Evolutionary conservation across 495 filamentous ascomycete genomes (phyloP).

Genomic region (Daldinia caldariorum): DNA sequence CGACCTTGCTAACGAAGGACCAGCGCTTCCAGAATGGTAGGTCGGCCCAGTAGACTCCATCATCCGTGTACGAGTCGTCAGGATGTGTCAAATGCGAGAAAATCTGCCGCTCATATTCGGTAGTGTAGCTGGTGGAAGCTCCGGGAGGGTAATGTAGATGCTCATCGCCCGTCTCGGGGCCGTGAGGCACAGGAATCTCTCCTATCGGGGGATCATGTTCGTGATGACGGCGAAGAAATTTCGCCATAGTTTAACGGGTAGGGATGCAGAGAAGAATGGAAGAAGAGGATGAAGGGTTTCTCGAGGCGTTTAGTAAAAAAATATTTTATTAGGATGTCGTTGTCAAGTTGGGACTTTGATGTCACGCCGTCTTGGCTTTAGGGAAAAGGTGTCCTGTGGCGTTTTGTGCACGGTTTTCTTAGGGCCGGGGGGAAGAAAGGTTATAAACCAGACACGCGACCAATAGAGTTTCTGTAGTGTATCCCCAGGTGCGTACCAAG

Average conservation of each 20-base stretch:
- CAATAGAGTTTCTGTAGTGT: constrained; percentile 3
- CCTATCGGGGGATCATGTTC: constrained; percentile 56
- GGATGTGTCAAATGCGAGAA: constrained; percentile 80
- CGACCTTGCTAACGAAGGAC: constrained; percentile 74
- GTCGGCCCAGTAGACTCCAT: constrained; percentile 93
- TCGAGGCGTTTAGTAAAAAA: constrained; percentile 19
- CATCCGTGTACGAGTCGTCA: constrained; percentile 79
- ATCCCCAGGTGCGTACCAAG: constrained; percentile 7
- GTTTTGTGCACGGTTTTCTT: constrained; percentile 3
- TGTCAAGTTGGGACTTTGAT: constrained; percentile 10
- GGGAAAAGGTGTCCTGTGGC: background rate
- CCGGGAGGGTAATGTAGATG: constrained; percentile 52
- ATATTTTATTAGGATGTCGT: constrained; percentile 22
- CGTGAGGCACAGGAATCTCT: constrained; percentile 60
- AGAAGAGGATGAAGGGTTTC: background rate
- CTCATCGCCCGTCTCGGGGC: constrained; percentile 57
- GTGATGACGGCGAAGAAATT: constrained; percentile 50
- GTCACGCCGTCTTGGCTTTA: constrained; percentile 30
- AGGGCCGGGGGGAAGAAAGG: constrained; percentile 7
- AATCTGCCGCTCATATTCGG: constrained; percentile 71
- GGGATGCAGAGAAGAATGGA: constrained; percentile 6
- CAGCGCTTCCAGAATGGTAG: constrained; percentile 71
- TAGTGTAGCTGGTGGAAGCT: constrained; percentile 54
- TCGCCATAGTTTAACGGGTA: constrained; percentile 42
- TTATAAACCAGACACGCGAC: constrained; percentile 19